A percentile compares a stretch with the other conserved stretches of the same genome.
Evolutionary conservation across 2,329 filamentous ascomycete genomes (phyloP).

Genomic region (Fusarium subtropicale): DNA sequence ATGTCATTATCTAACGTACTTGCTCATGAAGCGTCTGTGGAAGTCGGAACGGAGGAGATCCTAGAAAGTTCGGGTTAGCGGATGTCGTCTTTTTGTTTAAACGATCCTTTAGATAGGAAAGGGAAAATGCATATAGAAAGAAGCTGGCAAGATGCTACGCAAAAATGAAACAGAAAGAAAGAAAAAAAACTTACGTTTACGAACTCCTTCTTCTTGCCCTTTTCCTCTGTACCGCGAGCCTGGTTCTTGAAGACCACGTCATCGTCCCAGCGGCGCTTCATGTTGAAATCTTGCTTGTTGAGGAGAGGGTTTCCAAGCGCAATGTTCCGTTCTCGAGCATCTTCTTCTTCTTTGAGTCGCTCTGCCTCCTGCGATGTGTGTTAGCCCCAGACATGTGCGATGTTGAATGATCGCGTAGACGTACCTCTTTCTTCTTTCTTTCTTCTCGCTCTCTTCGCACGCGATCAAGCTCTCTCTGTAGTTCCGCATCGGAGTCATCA

Average conservation of each 20-base stretch:
- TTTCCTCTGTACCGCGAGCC: slow-evolving; percentile 92
- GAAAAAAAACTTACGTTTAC: slow-evolving; percentile 77
- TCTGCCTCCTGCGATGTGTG: slow-evolving; percentile 74
- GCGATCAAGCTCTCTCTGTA: slow-evolving; percentile 93
- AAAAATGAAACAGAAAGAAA: slow-evolving; percentile 7
- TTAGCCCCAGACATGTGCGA: slow-evolving; percentile 12
- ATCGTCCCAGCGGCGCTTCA: slow-evolving; percentile 96
- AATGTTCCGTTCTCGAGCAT: slow-evolving; percentile 87
- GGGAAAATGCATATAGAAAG: slow-evolving; percentile 1
- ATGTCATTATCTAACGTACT: slow-evolving; percentile 66
- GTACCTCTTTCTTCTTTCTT: slow-evolving; percentile 55
- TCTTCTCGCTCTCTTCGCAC: slow-evolving; percentile 80
- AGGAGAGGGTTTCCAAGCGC: slow-evolving; percentile 92
- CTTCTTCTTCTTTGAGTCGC: slow-evolving; percentile 82
- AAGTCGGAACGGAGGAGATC: slow-evolving; percentile 95
- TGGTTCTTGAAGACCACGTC: slow-evolving; percentile 99
- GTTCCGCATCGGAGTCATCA: slow-evolving; percentile 74
- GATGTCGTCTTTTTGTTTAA: neutral
- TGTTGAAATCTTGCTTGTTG: slow-evolving; percentile 87
- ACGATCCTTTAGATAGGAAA: neutral
- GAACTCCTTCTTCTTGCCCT: slow-evolving; percentile 89
- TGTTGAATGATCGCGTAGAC: neutral
- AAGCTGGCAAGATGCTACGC: neutral
- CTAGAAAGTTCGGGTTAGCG: slow-evolving; percentile 56
- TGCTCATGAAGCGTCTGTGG: slow-evolving; percentile 95